Evolutionary conservation across 495 filamentous ascomycete genomes (phyloP), one percentile per base, ranked within the genome.

Genomic region (Glarea lozoyensis): DNA sequence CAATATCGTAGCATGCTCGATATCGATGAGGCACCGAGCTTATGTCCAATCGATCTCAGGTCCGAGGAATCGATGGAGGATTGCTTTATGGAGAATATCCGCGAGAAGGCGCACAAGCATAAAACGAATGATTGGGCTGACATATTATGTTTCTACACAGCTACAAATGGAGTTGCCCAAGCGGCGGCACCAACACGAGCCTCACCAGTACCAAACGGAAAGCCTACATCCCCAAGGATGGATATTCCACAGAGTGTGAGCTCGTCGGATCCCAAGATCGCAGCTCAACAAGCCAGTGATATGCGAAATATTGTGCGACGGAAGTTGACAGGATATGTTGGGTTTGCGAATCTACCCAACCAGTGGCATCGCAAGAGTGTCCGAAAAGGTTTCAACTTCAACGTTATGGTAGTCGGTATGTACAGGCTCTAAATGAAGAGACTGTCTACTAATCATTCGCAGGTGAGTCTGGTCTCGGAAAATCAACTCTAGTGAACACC

Each of bases 291-390:
- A 57, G 77, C 82, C 50, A 82, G 72, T 50, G 89, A 96, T 63
- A 86, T 83, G 79, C 84, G 86, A 69, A 97, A 98, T 65, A 93
- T 98, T 60, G 92, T 98, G 45, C 86, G 93, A 62, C 78, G 93
- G 66, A 98, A 98, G 78, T 68, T 98, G 58, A 97, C 92, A 34
- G 92, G 92, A 47, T 98, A 96, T 58, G 92, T 98, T 56, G 92
- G 92, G 43, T 98, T 98, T 63, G 92, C 92, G 61, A 98, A 98
- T 62, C 70, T 98, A 66, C 92, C 92, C 33, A 98, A 98, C 68
- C 92, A 98, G 68, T 98, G 93, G 93, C 92, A 98, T 73, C 88
- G 92, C 66, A 98, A 98, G 82, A 95, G 89, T 76, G 93, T 98
- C 56, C 84, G 92, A 60, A 98, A 98, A 66, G 92, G 92, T 46